phyloP scores from a whole-genome alignment of 2,329 filamentous ascomycete species.

The Diaporthe batatas region DNA sequence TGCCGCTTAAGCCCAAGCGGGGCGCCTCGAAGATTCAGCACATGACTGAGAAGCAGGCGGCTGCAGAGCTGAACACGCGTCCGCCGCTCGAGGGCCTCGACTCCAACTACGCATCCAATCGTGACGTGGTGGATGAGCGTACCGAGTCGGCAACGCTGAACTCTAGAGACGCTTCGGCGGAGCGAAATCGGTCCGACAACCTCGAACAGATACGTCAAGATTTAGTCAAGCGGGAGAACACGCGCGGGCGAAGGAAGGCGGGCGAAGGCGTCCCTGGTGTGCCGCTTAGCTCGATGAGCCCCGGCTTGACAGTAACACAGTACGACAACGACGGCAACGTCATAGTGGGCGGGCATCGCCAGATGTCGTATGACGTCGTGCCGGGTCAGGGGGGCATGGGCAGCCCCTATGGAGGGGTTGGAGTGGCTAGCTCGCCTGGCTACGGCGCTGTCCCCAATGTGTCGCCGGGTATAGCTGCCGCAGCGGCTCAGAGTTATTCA shows the following conservation, averaged over 20 bases:
- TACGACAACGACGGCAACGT: conserved; percentile 28
- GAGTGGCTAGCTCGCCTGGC: conserved; percentile 9
- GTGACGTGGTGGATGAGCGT: conserved; percentile 20
- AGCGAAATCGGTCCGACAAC: conserved; percentile 34
- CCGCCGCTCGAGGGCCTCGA: conserved; percentile 34
- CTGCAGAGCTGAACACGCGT: conserved; percentile 46
- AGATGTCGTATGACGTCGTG: conserved; percentile 39
- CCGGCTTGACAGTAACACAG: conserved; percentile 37
- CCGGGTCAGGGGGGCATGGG: conserved; percentile 21
- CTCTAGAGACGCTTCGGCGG: conserved; percentile 34
- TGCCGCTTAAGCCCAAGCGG: conserved; percentile 60
- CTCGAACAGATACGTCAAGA: conserved; percentile 39
- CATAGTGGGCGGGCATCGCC: conserved; percentile 12
- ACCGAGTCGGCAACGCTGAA: conserved; percentile 35
- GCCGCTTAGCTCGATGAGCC: conserved; percentile 25
- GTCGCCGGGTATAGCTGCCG: conserved; percentile 39
- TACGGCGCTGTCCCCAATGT: conserved; percentile 2
- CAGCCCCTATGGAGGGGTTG: conserved; percentile 30
- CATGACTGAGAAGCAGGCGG: conserved; percentile 48
- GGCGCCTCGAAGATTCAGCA: conserved; percentile 43
- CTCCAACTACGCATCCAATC: conserved; percentile 35
- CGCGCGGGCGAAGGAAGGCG: conserved; percentile 38
- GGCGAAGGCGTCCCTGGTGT: conserved; percentile 36
- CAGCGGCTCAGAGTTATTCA: conserved; percentile 33
- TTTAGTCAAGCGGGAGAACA: conserved; percentile 37